Conservation (phyloP, 495 filamentous ascomycete species). For the Aspergillus olivimuriae region DNA sequence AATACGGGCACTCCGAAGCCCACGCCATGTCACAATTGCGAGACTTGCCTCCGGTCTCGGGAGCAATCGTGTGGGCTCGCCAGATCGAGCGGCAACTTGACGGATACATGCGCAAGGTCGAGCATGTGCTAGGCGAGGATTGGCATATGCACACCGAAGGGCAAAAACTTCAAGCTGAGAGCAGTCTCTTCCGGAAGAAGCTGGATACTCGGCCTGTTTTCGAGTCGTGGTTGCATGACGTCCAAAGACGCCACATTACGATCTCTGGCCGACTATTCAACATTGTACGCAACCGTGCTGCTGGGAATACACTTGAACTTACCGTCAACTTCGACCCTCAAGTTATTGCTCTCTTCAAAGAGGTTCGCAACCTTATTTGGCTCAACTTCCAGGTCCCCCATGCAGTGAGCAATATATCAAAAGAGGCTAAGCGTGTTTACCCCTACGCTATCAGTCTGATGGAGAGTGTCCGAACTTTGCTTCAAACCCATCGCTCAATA, state of each 20-base stretch:
- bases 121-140: constrained; percentile 86
- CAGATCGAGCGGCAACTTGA: constrained; percentile 95
- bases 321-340: constrained; percentile 95
- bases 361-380: constrained; percentile 95
- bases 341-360: constrained; percentile 95
- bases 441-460: constrained; percentile 96
- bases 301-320: constrained; percentile 79
- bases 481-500: constrained; percentile 80
- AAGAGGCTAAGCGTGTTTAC: constrained; percentile 95
- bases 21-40: constrained; percentile 96
- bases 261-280: constrained; percentile 89
- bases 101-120: constrained; percentile 95
- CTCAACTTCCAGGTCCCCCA: constrained; percentile 89
- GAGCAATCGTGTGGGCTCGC: constrained; percentile 92
- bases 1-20: constrained; percentile 95
- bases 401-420: constrained; percentile 87
- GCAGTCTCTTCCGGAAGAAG: constrained; percentile 89
- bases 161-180: constrained; percentile 84
- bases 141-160: constrained; percentile 94
- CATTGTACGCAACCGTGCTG: constrained; percentile 77
- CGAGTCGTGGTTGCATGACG: constrained; percentile 89
- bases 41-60: constrained; percentile 90
- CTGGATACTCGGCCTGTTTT: constrained; percentile 89
- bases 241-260: constrained; percentile 74
- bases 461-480: constrained; percentile 87